phyloP scores from a whole-genome alignment of 768 basidiomycete species.

The Pleurotus eryngii region DNA sequence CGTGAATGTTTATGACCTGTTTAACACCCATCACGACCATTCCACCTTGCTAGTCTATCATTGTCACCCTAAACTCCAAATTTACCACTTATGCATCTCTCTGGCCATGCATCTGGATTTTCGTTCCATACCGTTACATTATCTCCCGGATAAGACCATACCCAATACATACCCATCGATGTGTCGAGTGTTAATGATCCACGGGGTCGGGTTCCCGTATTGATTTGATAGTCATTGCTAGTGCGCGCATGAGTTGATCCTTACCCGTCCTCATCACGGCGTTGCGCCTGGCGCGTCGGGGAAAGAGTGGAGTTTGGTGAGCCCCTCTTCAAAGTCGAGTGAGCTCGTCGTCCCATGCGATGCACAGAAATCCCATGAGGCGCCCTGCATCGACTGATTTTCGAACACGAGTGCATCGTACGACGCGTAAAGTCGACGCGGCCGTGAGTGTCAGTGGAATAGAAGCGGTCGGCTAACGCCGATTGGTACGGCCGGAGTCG shows the following conservation, averaged over 20 bases:
- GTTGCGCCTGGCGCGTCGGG: background rate
- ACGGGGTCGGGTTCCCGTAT: background rate
- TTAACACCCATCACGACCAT: background rate
- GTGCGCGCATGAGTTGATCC: background rate
- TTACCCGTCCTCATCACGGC: too few species aligned
- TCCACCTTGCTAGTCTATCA: background rate
- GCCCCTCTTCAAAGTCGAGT: too few species aligned
- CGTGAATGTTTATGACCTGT: background rate
- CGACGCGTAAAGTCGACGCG: background rate
- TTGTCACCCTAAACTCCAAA: background rate
- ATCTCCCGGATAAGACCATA: conserved; percentile 13
- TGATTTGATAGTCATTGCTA: background rate
- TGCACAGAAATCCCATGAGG: too few species aligned
- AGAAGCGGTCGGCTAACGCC: conserved; percentile 26
- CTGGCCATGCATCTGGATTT: background rate
- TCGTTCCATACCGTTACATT: conserved; percentile 11
- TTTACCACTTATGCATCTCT: background rate
- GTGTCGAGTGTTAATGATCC: conserved; percentile 10
- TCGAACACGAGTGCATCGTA: conserved; percentile 2
- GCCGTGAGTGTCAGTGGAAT: background rate
- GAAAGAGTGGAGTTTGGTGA: background rate
- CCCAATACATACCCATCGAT: conserved; percentile 15
- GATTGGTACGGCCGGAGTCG: conserved; percentile 22
- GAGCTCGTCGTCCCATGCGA: too few species aligned
- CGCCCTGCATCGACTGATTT: background rate